These are phyloP conservation scores for Tricholoma hemisulphureum DNA, from an alignment of 768 basidiomycete species.

Conservation along the genomic window DNA sequence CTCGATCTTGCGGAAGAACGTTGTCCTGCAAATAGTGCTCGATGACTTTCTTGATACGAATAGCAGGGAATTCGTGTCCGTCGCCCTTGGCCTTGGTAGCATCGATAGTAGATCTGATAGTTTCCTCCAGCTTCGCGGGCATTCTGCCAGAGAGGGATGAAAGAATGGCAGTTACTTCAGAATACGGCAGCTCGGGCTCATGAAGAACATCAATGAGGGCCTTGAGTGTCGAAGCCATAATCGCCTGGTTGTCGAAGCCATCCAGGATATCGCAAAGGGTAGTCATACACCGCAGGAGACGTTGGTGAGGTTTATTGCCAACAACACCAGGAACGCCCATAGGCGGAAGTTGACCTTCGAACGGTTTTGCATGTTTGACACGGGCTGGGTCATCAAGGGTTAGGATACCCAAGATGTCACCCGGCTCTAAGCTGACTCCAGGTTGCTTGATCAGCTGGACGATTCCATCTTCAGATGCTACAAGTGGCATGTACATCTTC, in stretches of 20 bases:
- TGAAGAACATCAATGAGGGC: conserved; percentile 81
- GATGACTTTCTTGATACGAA: conserved; percentile 80
- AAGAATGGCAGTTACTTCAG: conserved; percentile 79
- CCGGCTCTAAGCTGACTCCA: conserved; percentile 93
- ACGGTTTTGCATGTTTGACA: conserved; percentile 98
- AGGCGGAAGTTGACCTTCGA: conserved; percentile 87
- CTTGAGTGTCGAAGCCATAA: conserved; percentile 84
- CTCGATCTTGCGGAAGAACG: conserved; percentile 74
- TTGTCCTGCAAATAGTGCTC: conserved; percentile 83
- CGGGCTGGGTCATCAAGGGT: conserved; percentile 94
- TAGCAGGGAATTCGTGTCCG: conserved; percentile 85
- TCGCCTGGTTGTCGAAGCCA: conserved; percentile 94
- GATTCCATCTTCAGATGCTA: conserved; percentile 90
- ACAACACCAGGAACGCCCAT: conserved; percentile 85
- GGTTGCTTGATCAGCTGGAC: conserved; percentile 98
- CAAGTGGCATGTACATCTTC: conserved; percentile 99
- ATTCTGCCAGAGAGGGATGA: conserved; percentile 91
- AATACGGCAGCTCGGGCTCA: conserved; percentile 84
- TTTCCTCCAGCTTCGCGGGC: conserved; percentile 87
- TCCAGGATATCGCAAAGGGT: conserved; percentile 89
- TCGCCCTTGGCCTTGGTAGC: conserved; percentile 68
- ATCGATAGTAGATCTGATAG: conserved; percentile 76
- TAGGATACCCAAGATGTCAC: conserved; percentile 95
- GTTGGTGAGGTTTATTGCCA: conserved; percentile 90
- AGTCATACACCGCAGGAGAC: conserved; percentile 67